These are phyloP conservation scores for Picea sitchensis DNA, from an alignment of 75 land plant species.

Conservation along the genomic window DNA sequence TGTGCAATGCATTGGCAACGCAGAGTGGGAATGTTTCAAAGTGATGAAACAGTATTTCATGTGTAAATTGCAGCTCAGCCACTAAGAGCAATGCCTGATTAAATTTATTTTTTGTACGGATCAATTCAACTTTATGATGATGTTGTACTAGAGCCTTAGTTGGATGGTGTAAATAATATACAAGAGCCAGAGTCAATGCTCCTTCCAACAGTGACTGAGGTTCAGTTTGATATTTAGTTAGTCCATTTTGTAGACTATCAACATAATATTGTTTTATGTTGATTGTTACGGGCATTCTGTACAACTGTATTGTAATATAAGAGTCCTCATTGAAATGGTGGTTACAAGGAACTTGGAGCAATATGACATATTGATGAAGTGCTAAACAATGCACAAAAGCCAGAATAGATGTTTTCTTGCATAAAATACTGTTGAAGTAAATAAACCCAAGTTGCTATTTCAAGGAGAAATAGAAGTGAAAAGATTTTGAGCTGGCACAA, in stretches of 20 bases:
- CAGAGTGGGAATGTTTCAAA: not conserved
- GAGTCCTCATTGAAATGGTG: not conserved
- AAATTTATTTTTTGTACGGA: not conserved
- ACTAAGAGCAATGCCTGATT: not conserved
- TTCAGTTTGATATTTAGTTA: not conserved
- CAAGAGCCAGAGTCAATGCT: not conserved
- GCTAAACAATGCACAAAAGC: not conserved
- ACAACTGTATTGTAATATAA: not conserved
- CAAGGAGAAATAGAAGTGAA: no score
- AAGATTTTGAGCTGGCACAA: no score
- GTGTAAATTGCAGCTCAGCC: not conserved
- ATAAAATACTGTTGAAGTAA: not conserved
- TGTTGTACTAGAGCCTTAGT: not conserved
- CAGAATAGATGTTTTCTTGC: not conserved
- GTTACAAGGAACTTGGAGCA: not conserved
- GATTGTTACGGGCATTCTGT: not conserved
- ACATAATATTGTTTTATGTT: not conserved
- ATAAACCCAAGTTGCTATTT: not conserved
- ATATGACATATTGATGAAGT: not conserved
- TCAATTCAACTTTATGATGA: not conserved
- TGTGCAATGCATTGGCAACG: not conserved
- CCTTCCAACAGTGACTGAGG: not conserved
- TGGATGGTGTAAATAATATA: not conserved
- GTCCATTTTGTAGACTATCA: not conserved
- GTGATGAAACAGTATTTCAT: not conserved